phyloP scores from a whole-genome alignment of 768 basidiomycete species.

The Leccinum disarticulatum region DNA sequence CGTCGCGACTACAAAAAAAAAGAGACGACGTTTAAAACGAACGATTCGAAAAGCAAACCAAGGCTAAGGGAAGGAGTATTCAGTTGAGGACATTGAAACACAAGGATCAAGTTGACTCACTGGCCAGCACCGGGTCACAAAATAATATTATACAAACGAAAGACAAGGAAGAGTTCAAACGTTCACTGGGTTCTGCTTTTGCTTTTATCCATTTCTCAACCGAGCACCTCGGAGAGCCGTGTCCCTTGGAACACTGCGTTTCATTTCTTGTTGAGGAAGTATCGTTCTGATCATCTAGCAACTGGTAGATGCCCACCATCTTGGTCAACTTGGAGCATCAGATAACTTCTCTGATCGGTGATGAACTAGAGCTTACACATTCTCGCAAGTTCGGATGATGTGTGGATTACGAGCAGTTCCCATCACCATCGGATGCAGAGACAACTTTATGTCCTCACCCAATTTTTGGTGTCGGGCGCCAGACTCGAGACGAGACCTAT shows the following conservation, averaged over 20 bases:
- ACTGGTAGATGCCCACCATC: not conserved
- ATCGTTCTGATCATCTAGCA: not conserved
- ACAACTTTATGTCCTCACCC: no score
- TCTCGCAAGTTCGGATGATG: not conserved
- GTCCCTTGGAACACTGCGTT: not conserved
- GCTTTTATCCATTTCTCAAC: not conserved
- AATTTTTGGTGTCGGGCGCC: no score
- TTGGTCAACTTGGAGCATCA: not conserved
- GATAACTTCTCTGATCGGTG: not conserved
- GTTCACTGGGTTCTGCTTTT: not conserved
- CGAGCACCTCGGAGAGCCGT: not conserved
- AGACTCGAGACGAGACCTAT: no score
- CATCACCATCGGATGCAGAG: no score
- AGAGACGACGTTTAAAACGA: not conserved
- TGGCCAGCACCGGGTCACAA: not conserved
- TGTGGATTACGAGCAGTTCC: not conserved
- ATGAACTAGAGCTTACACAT: not conserved
- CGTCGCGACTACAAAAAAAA: not conserved
- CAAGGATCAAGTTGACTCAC: not conserved
- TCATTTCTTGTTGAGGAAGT: not conserved
- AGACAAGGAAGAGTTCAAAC: not conserved
- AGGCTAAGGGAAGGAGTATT: not conserved
- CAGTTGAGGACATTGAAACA: not conserved
- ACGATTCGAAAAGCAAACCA: not conserved
- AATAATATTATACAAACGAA: not conserved